Conservation (phyloP, 345 rosid species). For the Excoecaria cochinchinensis region DNA sequence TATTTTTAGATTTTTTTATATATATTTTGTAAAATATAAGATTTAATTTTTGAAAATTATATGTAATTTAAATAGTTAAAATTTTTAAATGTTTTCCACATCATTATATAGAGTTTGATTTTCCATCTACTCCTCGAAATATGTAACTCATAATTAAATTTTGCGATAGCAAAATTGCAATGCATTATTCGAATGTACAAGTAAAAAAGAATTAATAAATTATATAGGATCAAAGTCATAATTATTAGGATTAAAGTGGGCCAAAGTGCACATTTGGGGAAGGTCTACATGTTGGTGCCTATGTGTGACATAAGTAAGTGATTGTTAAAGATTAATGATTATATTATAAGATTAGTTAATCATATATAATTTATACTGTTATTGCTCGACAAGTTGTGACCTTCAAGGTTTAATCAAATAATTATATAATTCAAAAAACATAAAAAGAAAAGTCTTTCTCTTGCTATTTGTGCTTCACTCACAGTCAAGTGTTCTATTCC, state of each 20-base stretch:
- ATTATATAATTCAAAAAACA: constrained; percentile 1
- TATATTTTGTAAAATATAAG: no score
- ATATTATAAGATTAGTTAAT: constrained; percentile 31
- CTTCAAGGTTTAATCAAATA: constrained; percentile 30
- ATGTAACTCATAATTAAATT: no score
- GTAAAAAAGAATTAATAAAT: no score
- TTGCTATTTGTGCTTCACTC: constrained; percentile 16
- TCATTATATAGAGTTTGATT: no score
- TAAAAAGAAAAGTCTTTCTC: background rate
- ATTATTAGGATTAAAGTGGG: constrained; percentile 41
- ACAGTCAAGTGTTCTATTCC: constrained; percentile 28
- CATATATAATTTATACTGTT: constrained; percentile 19
- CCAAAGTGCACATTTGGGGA: constrained; percentile 36
- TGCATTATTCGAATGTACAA: no score
- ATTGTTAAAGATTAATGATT: constrained; percentile 34
- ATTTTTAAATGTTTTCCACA: no score
- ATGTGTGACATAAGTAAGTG: constrained; percentile 46
- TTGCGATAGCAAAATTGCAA: no score
- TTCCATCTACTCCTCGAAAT: no score
- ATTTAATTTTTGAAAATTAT: no score
- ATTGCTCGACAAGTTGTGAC: constrained; percentile 53
- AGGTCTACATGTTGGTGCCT: constrained; percentile 67
- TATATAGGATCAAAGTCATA: background rate
- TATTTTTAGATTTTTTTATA: no score
- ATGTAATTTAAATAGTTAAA: no score